These are phyloP conservation scores for Cryptosporidium felis DNA, from an alignment of 169 alveolate genomes.

Conservation along the genomic window DNA sequence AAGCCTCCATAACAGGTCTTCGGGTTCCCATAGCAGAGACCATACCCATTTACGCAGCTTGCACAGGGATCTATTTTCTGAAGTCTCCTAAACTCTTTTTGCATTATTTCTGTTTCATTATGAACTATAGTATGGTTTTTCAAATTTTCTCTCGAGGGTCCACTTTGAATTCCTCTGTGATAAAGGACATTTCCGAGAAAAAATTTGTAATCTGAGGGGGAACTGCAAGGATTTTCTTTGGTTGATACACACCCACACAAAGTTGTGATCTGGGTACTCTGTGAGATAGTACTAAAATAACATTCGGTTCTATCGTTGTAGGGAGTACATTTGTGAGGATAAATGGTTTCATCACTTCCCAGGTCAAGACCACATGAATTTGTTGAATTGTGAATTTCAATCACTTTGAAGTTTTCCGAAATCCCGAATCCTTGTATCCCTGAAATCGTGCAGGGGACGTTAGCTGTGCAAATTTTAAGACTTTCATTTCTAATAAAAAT, in stretches of 20 bases:
- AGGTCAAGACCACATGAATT: conserved; percentile 3
- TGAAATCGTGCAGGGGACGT: conserved; percentile 47
- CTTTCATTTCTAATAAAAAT: neutral
- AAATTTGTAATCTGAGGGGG: conserved; percentile 1
- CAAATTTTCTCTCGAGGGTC: neutral
- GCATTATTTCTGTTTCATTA: neutral
- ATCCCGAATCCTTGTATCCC: conserved; percentile 50
- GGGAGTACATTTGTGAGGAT: conserved; percentile 32
- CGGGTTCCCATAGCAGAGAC: conserved; percentile 58
- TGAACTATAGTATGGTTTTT: too few relatives aligned
- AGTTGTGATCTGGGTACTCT: conserved; percentile 12
- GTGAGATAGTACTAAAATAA: conserved; percentile 1
- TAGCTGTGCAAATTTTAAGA: conserved; percentile 33
- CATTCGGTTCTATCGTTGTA: conserved; percentile 44
- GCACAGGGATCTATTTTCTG: conserved; percentile 68
- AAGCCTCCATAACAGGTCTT: conserved; percentile 70
- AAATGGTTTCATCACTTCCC: neutral
- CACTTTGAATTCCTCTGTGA: conserved; percentile 8
- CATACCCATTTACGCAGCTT: conserved; percentile 69
- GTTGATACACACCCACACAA: conserved; percentile 36
- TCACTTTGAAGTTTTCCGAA: neutral
- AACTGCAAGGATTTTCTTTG: neutral
- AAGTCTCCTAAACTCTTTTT: neutral
- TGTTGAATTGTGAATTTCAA: conserved; percentile 30
- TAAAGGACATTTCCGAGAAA: conserved; percentile 4